Base-by-base conservation (phyloP, 371 early-diverging fungal species). In the Cokeromyces recurvatus region DNA sequence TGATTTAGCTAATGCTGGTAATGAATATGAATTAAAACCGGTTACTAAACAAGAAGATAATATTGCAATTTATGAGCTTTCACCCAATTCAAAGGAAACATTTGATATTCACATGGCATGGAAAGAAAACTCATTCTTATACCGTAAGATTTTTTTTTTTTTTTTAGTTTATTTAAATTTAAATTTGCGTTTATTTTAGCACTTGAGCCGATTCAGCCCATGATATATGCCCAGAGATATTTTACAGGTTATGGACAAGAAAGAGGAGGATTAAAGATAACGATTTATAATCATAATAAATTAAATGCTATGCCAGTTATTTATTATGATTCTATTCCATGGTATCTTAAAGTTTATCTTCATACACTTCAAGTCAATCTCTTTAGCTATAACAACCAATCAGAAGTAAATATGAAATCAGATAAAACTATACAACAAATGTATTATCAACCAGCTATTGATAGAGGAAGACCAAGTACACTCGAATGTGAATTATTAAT, bases 291-390 rank as follows among this genome's bases (percentile, higher is more conserved):
- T 56, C 70, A 73, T 32, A 64, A 81, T 38, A 56, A 57, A 7
- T 39, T 50, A 12, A 49, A 63, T 7, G 29, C 71, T 14, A 49
- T 82, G 10, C 61, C 66, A 2, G 71, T 90, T 6, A 64, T 73
- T 15, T 89, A 86, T 54, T 73, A 85, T 47, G 92, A 95, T 43
- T 66, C 82, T 1, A 65, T 94, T 6, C 98, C 96, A 1, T 97
- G 96, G 96, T 93, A 81, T 53, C 68, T 97, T 20, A 90, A 89
- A 43, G 46, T 93, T 10, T 95, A 92, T 68, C 57, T 90, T 11
- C 94, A 96, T 53, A 95, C 95, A 8, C 74, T 97, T 16, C 53
- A 61, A 17, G 66, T 88, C 1, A 47, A 77, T 8, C 55, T 80
- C 4, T 45, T 70, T 42, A 70, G 70, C 2, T 29, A 8, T 8